A percentile compares a stretch with the other conserved stretches of the same genome.
Evolutionary conservation across 371 early-diverging fungal species (phyloP).

Genomic region (Circinella minor): DNA sequence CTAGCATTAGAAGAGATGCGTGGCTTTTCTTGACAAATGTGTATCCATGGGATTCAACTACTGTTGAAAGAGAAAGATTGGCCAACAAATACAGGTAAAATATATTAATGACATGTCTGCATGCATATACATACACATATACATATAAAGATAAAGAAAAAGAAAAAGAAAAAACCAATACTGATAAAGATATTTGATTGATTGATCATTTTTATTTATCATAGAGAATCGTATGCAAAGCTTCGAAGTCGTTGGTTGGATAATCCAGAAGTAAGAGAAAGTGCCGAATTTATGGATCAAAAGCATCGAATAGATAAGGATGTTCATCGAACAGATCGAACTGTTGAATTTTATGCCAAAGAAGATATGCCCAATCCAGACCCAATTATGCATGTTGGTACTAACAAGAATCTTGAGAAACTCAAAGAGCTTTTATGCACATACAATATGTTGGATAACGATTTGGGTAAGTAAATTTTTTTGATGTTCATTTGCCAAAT

Average conservation of each 20-base stretch:
- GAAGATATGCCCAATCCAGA: constrained; percentile 69
- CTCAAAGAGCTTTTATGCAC: constrained; percentile 87
- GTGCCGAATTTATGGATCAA: constrained; percentile 76
- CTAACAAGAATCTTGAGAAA: constrained; percentile 76
- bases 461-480: constrained; percentile 28
- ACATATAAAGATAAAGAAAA: not conserved
- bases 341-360: constrained; percentile 75
- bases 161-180: not conserved
- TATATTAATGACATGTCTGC: no score
- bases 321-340: constrained; percentile 91
- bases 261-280: constrained; percentile 51
- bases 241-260: constrained; percentile 79
- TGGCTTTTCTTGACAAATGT: constrained; percentile 85
- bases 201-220: not conserved
- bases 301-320: constrained; percentile 93
- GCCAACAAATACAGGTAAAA: constrained; percentile 54
- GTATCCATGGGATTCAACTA: constrained; percentile 81
- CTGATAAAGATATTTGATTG: not conserved
- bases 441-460: constrained; percentile 71
- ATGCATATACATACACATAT: no score
- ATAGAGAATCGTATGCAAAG: constrained; percentile 58
- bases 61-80: constrained; percentile 62
- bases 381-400: constrained; percentile 43
- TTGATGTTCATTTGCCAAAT: not conserved
- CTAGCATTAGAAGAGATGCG: constrained; percentile 74